Evolutionary conservation across 306 rosid genomes (phyloP).

Genomic region (Arachis hypogaea): DNA sequence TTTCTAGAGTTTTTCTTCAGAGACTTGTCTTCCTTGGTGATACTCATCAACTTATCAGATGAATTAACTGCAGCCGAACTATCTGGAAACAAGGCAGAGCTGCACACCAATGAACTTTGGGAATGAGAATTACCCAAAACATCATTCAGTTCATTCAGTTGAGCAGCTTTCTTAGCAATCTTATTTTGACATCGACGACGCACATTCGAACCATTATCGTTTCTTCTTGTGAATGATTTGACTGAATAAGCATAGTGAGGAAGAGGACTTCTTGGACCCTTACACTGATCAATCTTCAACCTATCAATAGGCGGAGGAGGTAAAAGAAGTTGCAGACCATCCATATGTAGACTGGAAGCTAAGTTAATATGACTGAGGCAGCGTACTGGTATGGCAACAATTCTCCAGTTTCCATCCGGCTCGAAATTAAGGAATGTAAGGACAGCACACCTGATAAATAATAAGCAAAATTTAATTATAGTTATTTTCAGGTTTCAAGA

Average conservation of each 20-base stretch:
- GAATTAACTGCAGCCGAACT: constrained; percentile 41
- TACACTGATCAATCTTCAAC: constrained; percentile 49
- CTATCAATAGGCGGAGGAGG: constrained; percentile 57
- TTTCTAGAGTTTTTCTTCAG: constrained; percentile 58
- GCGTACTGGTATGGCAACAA: constrained; percentile 55
- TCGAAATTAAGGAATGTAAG: constrained; percentile 47
- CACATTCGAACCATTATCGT: constrained; percentile 47
- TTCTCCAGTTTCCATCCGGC: constrained; percentile 63
- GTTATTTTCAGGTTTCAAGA: constrained; percentile 35
- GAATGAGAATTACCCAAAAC: constrained; percentile 50
- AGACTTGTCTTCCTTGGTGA: constrained; percentile 46
- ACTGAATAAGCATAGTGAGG: constrained; percentile 49
- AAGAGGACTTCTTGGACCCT: constrained; percentile 44
- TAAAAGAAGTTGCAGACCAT: constrained; percentile 59
- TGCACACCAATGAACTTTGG: constrained; percentile 40
- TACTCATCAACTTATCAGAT: constrained; percentile 39
- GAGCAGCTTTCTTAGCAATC: constrained; percentile 55
- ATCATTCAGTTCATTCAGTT: constrained; percentile 61
- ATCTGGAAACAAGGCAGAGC: constrained; percentile 44
- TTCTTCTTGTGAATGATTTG: constrained; percentile 49
- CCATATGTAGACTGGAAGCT: constrained; percentile 53
- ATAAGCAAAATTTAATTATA: constrained; percentile 30
- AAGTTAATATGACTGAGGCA: constrained; percentile 44
- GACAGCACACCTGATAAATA: constrained; percentile 60
- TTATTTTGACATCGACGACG: constrained; percentile 61